These are phyloP conservation scores for Tinospora cordifolia DNA, from an alignment of 164 flowering plant genomes.

Conservation along the genomic window DNA sequence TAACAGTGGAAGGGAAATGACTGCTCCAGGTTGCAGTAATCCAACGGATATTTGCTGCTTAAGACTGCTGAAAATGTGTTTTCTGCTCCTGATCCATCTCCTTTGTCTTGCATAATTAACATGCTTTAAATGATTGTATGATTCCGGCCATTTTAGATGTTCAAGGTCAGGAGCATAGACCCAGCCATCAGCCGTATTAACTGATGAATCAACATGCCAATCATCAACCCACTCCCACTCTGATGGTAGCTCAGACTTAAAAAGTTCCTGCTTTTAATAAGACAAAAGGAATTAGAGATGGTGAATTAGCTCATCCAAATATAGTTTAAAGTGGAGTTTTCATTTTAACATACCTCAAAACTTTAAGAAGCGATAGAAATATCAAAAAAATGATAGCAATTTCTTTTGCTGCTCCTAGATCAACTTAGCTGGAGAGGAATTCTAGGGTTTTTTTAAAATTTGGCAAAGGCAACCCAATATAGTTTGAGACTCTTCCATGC, in stretches of 20 bases:
- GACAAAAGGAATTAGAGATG: not conserved
- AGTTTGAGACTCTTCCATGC: too few species aligned
- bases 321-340: not conserved
- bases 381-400: not conserved
- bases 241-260: constrained; percentile 41
- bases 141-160: constrained; percentile 60
- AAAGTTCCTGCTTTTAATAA: constrained; percentile 29
- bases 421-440: too few species aligned
- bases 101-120: constrained; percentile 67
- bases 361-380: not conserved
- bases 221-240: constrained; percentile 80
- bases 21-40: constrained; percentile 65
- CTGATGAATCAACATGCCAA: constrained; percentile 69
- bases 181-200: constrained; percentile 67
- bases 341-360: not conserved
- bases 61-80: constrained; percentile 19
- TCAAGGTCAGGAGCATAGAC: constrained; percentile 68
- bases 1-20: constrained; percentile 59
- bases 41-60: constrained; percentile 51
- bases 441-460: too few species aligned
- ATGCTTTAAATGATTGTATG: constrained; percentile 34
- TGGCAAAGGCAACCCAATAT: too few species aligned
- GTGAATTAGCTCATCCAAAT: not conserved
- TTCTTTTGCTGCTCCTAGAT: not conserved
- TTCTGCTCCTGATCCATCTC: constrained; percentile 73